phyloP scores from a whole-genome alignment of 1,284 basidiomycete species.

The Microbotryum scabiosae region DNA sequence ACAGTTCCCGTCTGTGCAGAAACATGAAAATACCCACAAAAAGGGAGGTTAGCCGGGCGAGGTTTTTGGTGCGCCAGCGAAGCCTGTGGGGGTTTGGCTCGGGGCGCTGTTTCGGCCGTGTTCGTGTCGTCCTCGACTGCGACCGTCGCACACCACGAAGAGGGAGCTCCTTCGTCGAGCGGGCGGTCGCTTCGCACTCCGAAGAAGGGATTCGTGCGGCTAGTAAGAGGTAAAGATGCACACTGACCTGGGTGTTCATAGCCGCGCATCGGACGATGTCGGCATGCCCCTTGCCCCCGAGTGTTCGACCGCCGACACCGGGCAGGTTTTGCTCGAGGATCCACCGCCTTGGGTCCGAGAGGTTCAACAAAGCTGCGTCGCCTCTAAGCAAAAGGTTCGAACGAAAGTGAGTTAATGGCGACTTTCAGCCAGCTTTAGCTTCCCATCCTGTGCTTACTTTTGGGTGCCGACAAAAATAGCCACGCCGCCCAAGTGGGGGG shows the following conservation, averaged over 20 bases:
- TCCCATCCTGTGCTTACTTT: conserved; percentile 14
- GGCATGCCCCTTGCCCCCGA: conserved; percentile 22
- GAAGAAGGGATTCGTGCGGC: not conserved
- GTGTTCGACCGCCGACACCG: conserved; percentile 14
- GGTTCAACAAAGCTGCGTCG: conserved; percentile 29
- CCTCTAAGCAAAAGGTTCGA: conserved; percentile 11
- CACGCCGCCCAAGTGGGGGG: conserved; percentile 22
- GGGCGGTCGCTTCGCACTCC: not conserved
- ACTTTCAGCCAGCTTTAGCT: too few species aligned
- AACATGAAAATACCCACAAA: not conserved
- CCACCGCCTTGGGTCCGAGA: conserved; percentile 23
- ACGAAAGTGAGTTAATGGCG: too few species aligned
- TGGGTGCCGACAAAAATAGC: conserved; percentile 28
- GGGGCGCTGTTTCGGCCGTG: not conserved
- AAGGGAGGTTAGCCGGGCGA: too few species aligned
- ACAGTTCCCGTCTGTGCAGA: conserved; percentile 18
- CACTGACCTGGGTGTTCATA: conserved; percentile 18
- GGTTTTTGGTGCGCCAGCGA: not conserved
- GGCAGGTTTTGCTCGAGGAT: conserved; percentile 28
- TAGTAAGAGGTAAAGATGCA: not conserved
- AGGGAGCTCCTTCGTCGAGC: not conserved
- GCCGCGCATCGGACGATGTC: conserved; percentile 31
- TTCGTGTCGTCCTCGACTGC: not conserved
- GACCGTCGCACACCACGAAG: not conserved
- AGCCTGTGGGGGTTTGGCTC: too few species aligned